Base-by-base conservation (phyloP, 2,329 filamentous ascomycete species). In the Periconia sp. region DNA sequence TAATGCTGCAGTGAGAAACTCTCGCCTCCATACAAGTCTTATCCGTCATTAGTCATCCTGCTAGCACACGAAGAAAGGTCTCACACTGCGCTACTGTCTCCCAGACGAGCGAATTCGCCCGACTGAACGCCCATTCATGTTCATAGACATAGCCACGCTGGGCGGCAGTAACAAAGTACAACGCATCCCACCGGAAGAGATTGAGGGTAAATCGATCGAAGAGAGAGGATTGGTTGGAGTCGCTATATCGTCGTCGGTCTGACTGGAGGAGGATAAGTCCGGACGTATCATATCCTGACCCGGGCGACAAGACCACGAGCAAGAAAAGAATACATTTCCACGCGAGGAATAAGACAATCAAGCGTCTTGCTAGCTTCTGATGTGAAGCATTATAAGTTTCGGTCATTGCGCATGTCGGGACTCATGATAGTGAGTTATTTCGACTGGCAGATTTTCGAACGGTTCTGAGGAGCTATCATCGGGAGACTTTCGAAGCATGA, bases 101-200 rank as follows among this genome's bases (percentile, higher is more conserved):
- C 9, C 81, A 61, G 6, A 79, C 38, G 43, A 63, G 69, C 9
- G 79, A 74, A 46, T 80, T 79, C 8, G 75, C 73, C 70, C 78
- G 80, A 25, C 85, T 86, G 71, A 92, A 94, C 0, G 89, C 89
- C 88, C 88, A 94, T 69, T 92, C 87, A 71, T 94, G 89, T 72
- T 95, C 89, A 65, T 83, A 87, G 9, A 85, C 41, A 56, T 89
- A 85, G 23, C 86, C 87, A 9, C 80, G 75, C 29, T 76, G 76
- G 4, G 87, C 81, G 31, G 76, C 67, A 52, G 83, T 78, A 45
- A 85, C 73, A 60, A 86, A 92, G 68, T 92, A 94, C 54, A 95
- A 76, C 22, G 85, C 87, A 66, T 95, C 89, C 89, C 89, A 95
- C 66, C 88, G 79, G 5, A 84, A 84, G 44, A 94, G 73, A 30